phyloP scores from a whole-genome alignment of 1,139 yeast genomes.

The Saccharomycopsis crataegensis region DNA sequence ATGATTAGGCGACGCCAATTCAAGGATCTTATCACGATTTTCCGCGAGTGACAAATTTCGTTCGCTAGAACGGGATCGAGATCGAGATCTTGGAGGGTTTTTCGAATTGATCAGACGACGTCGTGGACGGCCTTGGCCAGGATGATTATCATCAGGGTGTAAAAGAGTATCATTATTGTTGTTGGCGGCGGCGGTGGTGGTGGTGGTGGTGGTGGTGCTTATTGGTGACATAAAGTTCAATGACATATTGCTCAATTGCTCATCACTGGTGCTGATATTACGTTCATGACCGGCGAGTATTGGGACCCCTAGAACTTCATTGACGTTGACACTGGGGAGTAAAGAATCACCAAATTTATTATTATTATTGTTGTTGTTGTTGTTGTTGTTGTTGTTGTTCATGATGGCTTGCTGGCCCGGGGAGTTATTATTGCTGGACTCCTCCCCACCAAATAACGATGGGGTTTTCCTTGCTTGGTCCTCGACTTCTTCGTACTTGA shows the following conservation, averaged over 20 bases:
- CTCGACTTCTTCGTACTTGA: slow-evolving; percentile 9
- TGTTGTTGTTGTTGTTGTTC: slow-evolving; percentile 1
- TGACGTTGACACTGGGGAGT: slow-evolving; percentile 12
- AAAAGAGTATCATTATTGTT: slow-evolving; percentile 4
- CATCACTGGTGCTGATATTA: background rate
- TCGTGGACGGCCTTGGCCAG: slow-evolving; percentile 7
- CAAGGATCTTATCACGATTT: slow-evolving; percentile 46
- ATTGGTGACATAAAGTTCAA: slow-evolving; percentile 3
- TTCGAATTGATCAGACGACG: slow-evolving; percentile 6
- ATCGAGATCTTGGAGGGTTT: slow-evolving; percentile 21
- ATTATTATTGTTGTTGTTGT: background rate
- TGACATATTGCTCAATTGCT: background rate
- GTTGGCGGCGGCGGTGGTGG: background rate
- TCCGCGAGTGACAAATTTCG: slow-evolving; percentile 2
- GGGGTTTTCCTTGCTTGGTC: slow-evolving; percentile 15
- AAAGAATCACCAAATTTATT: slow-evolving; percentile 4
- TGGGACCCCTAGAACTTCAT: background rate
- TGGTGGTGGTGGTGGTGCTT: background rate
- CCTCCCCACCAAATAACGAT: slow-evolving; percentile 13
- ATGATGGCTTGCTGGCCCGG: slow-evolving; percentile 9
- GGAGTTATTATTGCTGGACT: slow-evolving; percentile 7
- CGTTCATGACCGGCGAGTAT: background rate
- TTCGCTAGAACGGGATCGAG: slow-evolving; percentile 23
- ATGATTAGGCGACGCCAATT: slow-evolving; percentile 48
- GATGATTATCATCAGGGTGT: slow-evolving; percentile 6